Evolutionary conservation across 1,139 yeast genomes (phyloP), one percentile per base, ranked within the genome.

Genomic region (Citeromyces hawaiiensis): DNA sequence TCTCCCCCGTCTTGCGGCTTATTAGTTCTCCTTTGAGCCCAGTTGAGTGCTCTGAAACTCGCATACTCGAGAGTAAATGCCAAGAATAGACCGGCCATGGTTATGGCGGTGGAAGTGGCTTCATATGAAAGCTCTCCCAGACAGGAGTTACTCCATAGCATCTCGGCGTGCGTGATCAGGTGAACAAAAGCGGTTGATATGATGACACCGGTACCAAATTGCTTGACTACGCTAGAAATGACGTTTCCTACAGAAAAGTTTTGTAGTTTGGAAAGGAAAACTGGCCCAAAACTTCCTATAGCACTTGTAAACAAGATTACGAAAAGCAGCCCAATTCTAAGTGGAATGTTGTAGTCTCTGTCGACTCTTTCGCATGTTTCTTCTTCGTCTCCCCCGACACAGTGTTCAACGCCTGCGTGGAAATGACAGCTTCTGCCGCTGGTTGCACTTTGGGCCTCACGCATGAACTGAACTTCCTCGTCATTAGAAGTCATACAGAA

Each of bases 151-250:
- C 13, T 4, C 36, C 36, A 35, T 13, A 35, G 21, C 14, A 35
- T 4, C 47, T 68, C 62, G 3, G 94, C 94, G 0, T 94, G 94
- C 48, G 78, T 77, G 49, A 87, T 63, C 44, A 87, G 64, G 59
- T 87, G 96, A 42, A 87, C 78, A 51, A 85, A 81, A 0, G 94
- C 87, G 1, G 96, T 87, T 1, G 96, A 91, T 7, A 86, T 67
- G 53, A 87, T 86, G 39, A 87, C 96, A 39, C 96, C 96, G 1
- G 94, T 80, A 44, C 96, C 96, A 55, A 87, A 86, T 61, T 73
- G 62, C 40, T 50, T 55, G 36, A 61, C 41, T 13, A 49, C 36
- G 7, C 47, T 47, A 23, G 49, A 40, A 4, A 51, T 18, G 13
- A 46, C 38, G 1, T 56, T 52, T 17, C 57, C 59, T 15, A 52